These are phyloP conservation scores for Blastobotrys indianensis DNA, from an alignment of 1,139 yeast genomes.

Conservation along the genomic window DNA sequence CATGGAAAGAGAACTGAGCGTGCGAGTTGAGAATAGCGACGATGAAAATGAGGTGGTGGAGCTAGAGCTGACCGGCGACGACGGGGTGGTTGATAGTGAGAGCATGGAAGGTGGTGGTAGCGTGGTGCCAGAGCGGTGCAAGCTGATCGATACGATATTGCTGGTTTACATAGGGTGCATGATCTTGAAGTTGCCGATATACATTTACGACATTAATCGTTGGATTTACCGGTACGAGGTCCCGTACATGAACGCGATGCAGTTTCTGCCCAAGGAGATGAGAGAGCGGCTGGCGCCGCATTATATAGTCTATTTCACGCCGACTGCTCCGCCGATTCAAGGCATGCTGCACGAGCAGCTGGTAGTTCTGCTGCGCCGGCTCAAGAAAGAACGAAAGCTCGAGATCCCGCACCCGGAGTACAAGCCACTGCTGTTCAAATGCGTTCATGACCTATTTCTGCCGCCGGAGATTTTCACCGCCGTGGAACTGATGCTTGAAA, in stretches of 20 bases:
- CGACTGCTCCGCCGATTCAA: constrained; percentile 16
- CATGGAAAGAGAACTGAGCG: background rate
- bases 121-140: constrained; percentile 2
- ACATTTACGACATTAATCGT: constrained; percentile 27
- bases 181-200: constrained; percentile 26
- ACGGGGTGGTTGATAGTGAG: background rate
- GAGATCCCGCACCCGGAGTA: constrained; percentile 22
- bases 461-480: constrained; percentile 34
- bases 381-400: constrained; percentile 14
- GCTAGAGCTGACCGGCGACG: background rate
- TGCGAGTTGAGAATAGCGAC: background rate
- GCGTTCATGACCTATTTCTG: constrained; percentile 29
- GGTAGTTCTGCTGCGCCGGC: constrained; percentile 12
- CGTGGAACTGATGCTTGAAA: constrained; percentile 15
- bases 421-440: constrained; percentile 27
- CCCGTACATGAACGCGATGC: constrained; percentile 26
- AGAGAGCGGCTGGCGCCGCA: constrained; percentile 14
- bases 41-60: background rate
- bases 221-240: constrained; percentile 29
- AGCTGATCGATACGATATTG: constrained; percentile 18
- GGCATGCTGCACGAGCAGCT: constrained; percentile 15
- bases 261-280: constrained; percentile 21
- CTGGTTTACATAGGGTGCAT: constrained; percentile 29
- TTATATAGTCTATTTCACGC: constrained; percentile 14
- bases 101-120: too few relatives aligned